phyloP scores from a whole-genome alignment of 192 early-diverging fungal species.

The Podila clonocystis region DNA sequence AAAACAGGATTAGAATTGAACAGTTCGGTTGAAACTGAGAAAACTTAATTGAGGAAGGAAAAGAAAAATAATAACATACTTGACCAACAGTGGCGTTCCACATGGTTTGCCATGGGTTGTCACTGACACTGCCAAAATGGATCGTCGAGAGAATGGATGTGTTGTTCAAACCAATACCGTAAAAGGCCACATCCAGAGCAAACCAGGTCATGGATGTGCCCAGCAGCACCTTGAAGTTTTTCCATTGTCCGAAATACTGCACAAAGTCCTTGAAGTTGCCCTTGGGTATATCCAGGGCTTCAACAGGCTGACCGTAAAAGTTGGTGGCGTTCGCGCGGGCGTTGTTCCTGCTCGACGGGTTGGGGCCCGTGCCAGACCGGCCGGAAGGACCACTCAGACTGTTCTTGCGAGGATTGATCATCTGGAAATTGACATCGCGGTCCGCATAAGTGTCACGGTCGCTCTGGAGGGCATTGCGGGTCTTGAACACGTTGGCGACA shows the following conservation, averaged over 20 bases:
- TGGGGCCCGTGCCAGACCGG: no score
- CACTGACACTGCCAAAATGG: constrained; percentile 7
- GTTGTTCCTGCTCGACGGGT: neutral
- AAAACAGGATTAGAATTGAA: neutral
- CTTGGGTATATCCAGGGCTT: neutral
- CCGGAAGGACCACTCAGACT: neutral
- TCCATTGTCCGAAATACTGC: constrained; percentile 71
- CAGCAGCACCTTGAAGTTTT: constrained; percentile 76
- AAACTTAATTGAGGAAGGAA: neutral
- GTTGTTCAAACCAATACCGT: constrained; percentile 53
- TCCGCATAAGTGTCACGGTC: constrained; percentile 19
- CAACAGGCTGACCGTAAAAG: neutral
- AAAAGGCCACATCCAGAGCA: constrained; percentile 66
- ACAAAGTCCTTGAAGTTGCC: constrained; percentile 17
- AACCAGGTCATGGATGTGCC: constrained; percentile 76
- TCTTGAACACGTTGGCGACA: constrained; percentile 30
- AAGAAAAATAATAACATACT: neutral
- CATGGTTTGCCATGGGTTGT: constrained; percentile 16
- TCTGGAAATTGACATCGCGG: neutral
- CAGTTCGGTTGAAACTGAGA: neutral
- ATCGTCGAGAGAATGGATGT: constrained; percentile 32
- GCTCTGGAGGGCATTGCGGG: constrained; percentile 28
- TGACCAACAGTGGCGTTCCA: constrained; percentile 41
- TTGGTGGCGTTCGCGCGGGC: neutral
- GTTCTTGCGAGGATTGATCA: constrained; percentile 17